Conservation (phyloP, 768 basidiomycete species). For the Suillus bovinus region DNA sequence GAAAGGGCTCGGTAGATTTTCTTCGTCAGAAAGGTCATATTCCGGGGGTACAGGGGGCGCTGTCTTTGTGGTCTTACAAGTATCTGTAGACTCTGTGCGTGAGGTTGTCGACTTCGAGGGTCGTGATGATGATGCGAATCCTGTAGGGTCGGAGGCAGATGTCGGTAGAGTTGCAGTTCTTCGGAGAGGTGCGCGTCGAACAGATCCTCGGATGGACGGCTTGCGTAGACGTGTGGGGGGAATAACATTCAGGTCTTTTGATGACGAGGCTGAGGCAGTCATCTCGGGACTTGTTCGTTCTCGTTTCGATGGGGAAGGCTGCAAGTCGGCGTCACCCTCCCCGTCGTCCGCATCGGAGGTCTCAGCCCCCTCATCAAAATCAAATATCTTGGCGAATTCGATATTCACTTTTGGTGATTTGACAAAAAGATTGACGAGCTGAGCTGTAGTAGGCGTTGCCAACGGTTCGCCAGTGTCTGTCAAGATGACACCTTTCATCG, state of each 20-base stretch:
- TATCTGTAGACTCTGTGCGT: conserved; percentile 11
- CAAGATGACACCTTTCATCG: conserved; percentile 78
- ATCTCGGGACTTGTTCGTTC: conserved; percentile 36
- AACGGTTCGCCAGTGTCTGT: conserved; percentile 77
- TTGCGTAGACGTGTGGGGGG: conserved; percentile 54
- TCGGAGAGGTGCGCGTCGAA: conserved; percentile 30
- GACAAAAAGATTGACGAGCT: conserved; percentile 66
- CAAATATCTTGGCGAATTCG: conserved; percentile 79
- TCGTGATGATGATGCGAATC: conserved; percentile 26
- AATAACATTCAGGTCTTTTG: conserved; percentile 21
- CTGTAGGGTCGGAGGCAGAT: conserved; percentile 43
- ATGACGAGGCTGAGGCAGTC: conserved; percentile 29
- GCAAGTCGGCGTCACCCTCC: conserved; percentile 17
- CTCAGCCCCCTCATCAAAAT: conserved; percentile 46
- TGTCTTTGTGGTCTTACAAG: conserved; percentile 14
- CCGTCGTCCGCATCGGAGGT: conserved; percentile 30
- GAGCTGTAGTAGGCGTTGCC: conserved; percentile 67
- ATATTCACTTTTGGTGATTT: conserved; percentile 70
- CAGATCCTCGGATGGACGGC: conserved; percentile 54
- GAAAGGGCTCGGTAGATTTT: conserved; percentile 86
- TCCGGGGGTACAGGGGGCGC: conserved; percentile 36
- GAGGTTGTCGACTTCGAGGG: conserved; percentile 19
- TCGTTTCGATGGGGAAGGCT: conserved; percentile 51
- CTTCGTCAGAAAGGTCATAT: conserved; percentile 77
- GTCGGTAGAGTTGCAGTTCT: conserved; percentile 28